Conservation (phyloP, 768 basidiomycete species). For the Panus rudis region DNA sequence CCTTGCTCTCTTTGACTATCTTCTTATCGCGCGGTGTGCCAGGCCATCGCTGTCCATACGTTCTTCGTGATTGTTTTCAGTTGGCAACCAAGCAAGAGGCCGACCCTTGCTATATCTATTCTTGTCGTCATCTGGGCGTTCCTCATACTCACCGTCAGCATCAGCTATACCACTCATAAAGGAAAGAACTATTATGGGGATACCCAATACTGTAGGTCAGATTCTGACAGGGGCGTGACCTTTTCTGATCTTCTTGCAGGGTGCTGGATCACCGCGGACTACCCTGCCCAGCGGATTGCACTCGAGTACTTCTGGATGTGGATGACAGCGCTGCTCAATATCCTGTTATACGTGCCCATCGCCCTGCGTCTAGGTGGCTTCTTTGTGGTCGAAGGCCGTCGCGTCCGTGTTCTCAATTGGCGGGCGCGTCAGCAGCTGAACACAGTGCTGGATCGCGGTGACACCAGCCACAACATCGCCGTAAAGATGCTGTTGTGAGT, state of each 20-base stretch:
- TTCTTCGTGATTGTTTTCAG: constrained; percentile 32
- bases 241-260: constrained; percentile 23
- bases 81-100: constrained; percentile 21
- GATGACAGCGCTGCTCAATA: constrained; percentile 35
- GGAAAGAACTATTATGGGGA: constrained; percentile 35
- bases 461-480: constrained; percentile 26
- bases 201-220: constrained; percentile 31
- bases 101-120: constrained; percentile 27
- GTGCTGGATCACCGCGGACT: constrained; percentile 43
- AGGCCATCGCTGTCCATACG: constrained; percentile 35
- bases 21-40: constrained; percentile 2
- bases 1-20: neutral
- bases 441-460: neutral
- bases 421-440: constrained; percentile 10
- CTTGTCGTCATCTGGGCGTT: constrained; percentile 32
- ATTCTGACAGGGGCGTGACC: neutral
- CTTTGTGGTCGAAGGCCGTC: constrained; percentile 26
- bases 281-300: constrained; percentile 31
- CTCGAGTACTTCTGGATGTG: constrained; percentile 51
- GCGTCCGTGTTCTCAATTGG: constrained; percentile 14
- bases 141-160: constrained; percentile 31
- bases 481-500: constrained; percentile 44
- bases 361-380: constrained; percentile 35
- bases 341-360: constrained; percentile 38
- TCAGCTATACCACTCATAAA: constrained; percentile 29